Base-by-base conservation (phyloP, 2,329 filamentous ascomycete species). In the Pestalotiopsis sp. region DNA sequence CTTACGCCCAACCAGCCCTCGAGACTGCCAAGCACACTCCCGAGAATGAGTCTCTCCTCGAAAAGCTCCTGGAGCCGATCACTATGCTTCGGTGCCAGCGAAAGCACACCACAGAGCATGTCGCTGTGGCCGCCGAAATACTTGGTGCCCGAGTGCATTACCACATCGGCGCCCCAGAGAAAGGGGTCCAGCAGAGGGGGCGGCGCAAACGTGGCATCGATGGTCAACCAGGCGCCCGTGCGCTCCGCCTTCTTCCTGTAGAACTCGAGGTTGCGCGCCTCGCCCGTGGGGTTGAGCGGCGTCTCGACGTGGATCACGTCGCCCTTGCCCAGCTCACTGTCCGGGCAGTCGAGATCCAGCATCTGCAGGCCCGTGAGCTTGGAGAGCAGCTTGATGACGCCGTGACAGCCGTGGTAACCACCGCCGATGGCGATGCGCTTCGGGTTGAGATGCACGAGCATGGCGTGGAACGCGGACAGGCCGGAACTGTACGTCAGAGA, bases 81-180 rank as follows among this genome's bases (percentile, higher is more conserved):
- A 27, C 76, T 79, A 73, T 80, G 80, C 49, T 79, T 79, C 17
- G 87, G 86, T 65, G 87, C 83, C 5, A 94, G 87, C 0, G 90
- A 89, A 36, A 99, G 82, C 20, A 97, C 91, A 25, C 96, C 96
- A 77, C 93, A 97, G 5, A 98, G 88, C 86, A 98, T 87, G 81
- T 99, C 96, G 72, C 92, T 95, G 82, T 99, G 96, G 0, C 96
- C 96, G 23, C 96, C 96, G 73, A 99, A 89, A 81, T 98, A 99
- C 85, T 98, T 99, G 20, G 95, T 97, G 3, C 94, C 96, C 65
- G 89, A 92, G 81, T 99, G 96, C 93, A 98, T 92, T 41, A 97
- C 89, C 1, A 95, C 81, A 80, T 98, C 95, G 36, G 92, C 94
- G 61, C 94, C 95, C 78, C 88, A 91, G 36, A 80, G 77, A 75